Base-by-base conservation (phyloP, 1,284 basidiomycete genomes). In the Boletus holoroseus region DNA sequence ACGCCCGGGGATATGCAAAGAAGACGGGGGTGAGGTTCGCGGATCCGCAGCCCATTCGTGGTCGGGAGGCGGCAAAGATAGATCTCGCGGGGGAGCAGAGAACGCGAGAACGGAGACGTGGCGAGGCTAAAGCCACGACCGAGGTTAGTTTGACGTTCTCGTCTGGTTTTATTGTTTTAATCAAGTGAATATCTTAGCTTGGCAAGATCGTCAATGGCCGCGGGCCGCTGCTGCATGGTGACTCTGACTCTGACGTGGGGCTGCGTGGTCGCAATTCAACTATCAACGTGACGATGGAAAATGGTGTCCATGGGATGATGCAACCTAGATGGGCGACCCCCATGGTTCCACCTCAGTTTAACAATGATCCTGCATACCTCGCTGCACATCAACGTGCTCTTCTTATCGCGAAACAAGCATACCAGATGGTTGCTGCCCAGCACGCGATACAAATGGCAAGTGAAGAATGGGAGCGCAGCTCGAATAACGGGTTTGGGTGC, bases 401-500 rank as follows among this genome's bases (percentile, higher is more conserved):
- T 78, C 72, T 87, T 68, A 73, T 76, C 45, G 88, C 88, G 45
- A 91, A 91, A 66, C 89, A 91, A 63, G 82, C 88, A 3, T 91
- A 89, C 62, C 88, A 91, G 67, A 81, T 84, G 73, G 84, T 88
- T 9, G 85, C 90, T 43, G 88, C 88, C 5, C 88, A 89, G 64
- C 88, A 91, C 58, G 89, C 89, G 11, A 85, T 91, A 78, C 83
- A 81, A 2, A 79, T 81, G 12, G 88, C 88, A 12, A 86, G 78
- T 22, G 89, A 91, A 46, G 87, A 91, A 62, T 91, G 89, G 89
- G 89, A 91, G 62, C 81, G 88, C 36, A 77, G 81, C 9, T 88
- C 86, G 45, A 78, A 71, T 39, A 58, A 76, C 27, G 76, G 77
- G 16, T 75, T 71, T 55, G 56, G 55, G 22, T 22, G 64, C 22